Evolutionary conservation across 257 asterid species (phyloP).

Genomic region (Solanum rostratum): DNA sequence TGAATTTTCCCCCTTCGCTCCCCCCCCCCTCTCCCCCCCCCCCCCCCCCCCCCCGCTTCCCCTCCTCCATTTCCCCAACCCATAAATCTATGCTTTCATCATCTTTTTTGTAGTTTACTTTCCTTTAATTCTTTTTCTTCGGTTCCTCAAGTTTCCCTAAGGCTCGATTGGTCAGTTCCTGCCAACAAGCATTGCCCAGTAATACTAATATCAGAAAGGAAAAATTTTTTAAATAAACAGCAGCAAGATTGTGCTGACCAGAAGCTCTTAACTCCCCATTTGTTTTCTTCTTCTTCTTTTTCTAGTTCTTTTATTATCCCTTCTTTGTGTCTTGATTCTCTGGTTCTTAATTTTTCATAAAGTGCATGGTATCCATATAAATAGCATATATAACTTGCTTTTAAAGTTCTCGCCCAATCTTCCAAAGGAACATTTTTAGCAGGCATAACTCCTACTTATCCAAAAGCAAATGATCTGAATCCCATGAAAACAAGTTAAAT

Average conservation of each 20-base stretch:
- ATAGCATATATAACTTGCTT: background rate
- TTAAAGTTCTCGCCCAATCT: background rate
- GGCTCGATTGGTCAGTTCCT: background rate
- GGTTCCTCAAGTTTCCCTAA: background rate
- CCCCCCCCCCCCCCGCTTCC: no score
- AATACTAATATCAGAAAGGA: background rate
- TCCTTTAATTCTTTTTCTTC: background rate
- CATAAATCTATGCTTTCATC: background rate
- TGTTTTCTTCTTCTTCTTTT: background rate
- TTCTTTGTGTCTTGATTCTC: background rate
- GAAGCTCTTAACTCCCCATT: background rate
- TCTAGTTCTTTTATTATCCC: background rate
- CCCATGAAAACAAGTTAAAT: background rate
- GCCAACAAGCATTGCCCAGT: background rate
- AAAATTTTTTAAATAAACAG: background rate
- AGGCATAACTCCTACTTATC: background rate
- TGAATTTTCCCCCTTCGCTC: background rate
- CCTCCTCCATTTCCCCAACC: background rate
- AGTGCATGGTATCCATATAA: background rate
- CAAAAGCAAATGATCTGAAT: background rate
- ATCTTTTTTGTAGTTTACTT: background rate
- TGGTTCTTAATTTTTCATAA: background rate
- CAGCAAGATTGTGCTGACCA: background rate
- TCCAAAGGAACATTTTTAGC: background rate
- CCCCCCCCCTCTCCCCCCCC: no score